Evolutionary conservation across 148 eudicot genomes (phyloP), one percentile per base, ranked within the genome.

Genomic region (Cornus controversa): DNA sequence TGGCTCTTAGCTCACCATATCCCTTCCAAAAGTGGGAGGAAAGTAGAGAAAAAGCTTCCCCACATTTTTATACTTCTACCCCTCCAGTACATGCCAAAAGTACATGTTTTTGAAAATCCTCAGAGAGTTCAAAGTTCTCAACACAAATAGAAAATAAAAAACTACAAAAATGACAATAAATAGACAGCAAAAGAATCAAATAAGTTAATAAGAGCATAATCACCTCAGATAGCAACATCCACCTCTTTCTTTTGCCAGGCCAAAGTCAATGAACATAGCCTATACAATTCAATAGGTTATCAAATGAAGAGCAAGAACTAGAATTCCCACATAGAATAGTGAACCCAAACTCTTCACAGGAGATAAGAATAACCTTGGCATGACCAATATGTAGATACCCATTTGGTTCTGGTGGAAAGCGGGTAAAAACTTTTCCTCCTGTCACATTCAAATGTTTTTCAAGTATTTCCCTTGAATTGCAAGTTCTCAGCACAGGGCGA

Each of bases 181-280:
- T 22, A 6, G 2, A 27, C 8, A 18, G 5, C 76, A 45, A 10
- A n/a, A 0, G 8, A 57, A 70, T 34, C 66, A n/a, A 53, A 66
- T 18, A 66, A 34, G 23, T n/a, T 26, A 20, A 57, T 36, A 75
- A 73, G 74, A 25, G 45, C 31, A 64, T 58, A 60, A 79, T 20
- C 60, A 96, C 99, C 99, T 93, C 69, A 96, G 78, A 66, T 93
- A 96, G 90, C 98, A 96, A 82, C 86, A 75, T 82, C 98, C 99
- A 74, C 86, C 92, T 86, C 93, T 86, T 77, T 96, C 99, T 83
- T 93, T 93, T 57, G 99, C 99, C 79, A 96, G 83, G 67, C 97
- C 99, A 87, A 96, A 96, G 85, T 96, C 92, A 80, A 93, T 85
- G 85, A 93, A 95, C 98, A 93, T 93, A 28, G 99, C 99, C 99